Conservation (phyloP, 2,329 filamentous ascomycete species). For the Aspergillus ochraceoroseus region DNA sequence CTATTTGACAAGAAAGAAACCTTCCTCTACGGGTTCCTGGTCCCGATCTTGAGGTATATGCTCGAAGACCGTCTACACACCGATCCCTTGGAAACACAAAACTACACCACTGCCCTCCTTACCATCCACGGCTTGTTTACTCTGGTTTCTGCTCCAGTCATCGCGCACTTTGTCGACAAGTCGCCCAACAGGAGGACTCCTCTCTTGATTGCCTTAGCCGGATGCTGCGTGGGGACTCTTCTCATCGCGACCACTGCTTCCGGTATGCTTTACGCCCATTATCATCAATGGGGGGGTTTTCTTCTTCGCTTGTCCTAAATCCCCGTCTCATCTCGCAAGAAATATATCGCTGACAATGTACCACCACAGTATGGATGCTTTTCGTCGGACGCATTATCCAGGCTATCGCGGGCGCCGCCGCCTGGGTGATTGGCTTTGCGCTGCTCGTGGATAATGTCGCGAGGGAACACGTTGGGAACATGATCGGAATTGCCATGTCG, state of each 20-base stretch:
- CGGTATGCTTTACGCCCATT: conserved; percentile 13
- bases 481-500: conserved; percentile 24
- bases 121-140: conserved; percentile 26
- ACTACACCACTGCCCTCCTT: conserved; percentile 24
- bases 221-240: conserved; percentile 25
- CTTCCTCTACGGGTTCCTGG: conserved; percentile 33
- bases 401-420: conserved; percentile 25
- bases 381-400: conserved; percentile 31
- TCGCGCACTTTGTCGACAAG: conserved; percentile 29
- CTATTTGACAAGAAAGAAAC: too few species aligned
- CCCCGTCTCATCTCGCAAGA: not conserved
- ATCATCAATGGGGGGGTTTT: not conserved
- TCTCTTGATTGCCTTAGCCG: conserved; percentile 25
- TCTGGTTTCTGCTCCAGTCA: conserved; percentile 23
- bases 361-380: conserved; percentile 24
- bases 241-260: conserved; percentile 22
- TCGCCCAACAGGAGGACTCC: conserved; percentile 23
- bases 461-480: conserved; percentile 25
- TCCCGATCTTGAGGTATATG: conserved; percentile 34
- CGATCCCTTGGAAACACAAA: conserved; percentile 25
- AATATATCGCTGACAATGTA: not conserved
- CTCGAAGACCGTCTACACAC: conserved; percentile 27
- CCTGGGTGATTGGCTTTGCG: conserved; percentile 35
- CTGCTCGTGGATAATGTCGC: conserved; percentile 28
- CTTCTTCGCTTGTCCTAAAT: not conserved